These are phyloP conservation scores for Taiozyma sp. DNA, from an alignment of 1,139 yeast species.

Conservation along the genomic window DNA sequence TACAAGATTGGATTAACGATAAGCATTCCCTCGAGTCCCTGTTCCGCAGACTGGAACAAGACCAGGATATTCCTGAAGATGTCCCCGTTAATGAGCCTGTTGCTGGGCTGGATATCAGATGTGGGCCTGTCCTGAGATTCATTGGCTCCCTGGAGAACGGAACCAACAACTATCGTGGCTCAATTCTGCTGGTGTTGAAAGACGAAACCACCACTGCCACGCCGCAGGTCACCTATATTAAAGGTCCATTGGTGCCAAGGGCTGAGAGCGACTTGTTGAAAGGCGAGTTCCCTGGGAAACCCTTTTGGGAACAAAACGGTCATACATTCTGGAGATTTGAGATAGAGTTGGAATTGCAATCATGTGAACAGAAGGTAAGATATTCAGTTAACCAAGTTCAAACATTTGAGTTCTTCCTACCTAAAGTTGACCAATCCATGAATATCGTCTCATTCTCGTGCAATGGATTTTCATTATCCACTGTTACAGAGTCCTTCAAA, in stretches of 20 bases:
- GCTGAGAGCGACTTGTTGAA: constrained; percentile 12
- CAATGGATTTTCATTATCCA: constrained; percentile 83
- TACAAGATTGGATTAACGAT: constrained; percentile 10
- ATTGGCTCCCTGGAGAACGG: constrained; percentile 50
- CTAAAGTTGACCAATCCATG: constrained; percentile 57
- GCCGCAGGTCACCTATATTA: constrained; percentile 23
- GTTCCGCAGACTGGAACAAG: constrained; percentile 1
- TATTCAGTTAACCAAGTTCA: constrained; percentile 47
- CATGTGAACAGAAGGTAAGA: constrained; percentile 52
- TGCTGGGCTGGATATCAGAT: constrained; percentile 42
- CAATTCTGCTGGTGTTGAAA: constrained; percentile 51
- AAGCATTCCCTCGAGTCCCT: constrained; percentile 8
- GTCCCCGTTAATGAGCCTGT: constrained; percentile 21
- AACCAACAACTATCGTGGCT: constrained; percentile 51
- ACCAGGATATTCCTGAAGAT: constrained; percentile 7
- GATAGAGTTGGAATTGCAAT: constrained; percentile 41
- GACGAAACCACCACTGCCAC: constrained; percentile 15
- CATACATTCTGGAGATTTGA: constrained; percentile 59
- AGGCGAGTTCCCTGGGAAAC: constrained; percentile 43
- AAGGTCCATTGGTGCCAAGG: constrained; percentile 23
- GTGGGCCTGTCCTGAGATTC: constrained; percentile 76
- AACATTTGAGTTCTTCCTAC: constrained; percentile 47
- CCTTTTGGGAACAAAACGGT: constrained; percentile 42
- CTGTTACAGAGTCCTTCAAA: constrained; percentile 59
- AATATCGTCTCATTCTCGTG: constrained; percentile 81